Conservation (phyloP, 495 filamentous ascomycete species). For the Chaetomium cochliodes region DNA sequence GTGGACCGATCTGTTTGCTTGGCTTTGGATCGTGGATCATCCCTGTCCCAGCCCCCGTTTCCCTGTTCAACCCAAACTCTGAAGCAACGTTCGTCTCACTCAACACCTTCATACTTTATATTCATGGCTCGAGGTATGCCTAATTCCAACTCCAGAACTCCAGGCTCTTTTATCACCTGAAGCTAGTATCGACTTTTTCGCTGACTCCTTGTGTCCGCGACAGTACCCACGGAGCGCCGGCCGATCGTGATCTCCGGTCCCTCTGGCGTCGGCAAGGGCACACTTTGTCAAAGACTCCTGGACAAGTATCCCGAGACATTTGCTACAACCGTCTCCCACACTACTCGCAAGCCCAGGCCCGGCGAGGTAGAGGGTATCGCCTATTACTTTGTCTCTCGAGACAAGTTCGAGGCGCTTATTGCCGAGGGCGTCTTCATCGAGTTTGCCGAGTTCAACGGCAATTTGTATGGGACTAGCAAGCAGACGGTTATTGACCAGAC, state of each 20-base stretch:
- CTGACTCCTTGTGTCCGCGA: too few relatives aligned
- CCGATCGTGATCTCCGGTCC: not conserved
- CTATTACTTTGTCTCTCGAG: constrained; percentile 3
- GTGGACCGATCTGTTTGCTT: too few relatives aligned
- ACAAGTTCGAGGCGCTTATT: not conserved
- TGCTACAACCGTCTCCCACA: constrained; percentile 1
- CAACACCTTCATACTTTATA: too few relatives aligned
- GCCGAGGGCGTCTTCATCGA: not conserved
- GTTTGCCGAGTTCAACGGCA: constrained; percentile 6
- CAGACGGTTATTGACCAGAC: constrained; percentile 3
- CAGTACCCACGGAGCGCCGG: not conserved
- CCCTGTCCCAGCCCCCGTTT: too few relatives aligned
- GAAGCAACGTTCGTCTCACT: too few relatives aligned
- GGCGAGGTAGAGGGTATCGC: not conserved
- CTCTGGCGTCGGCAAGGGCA: constrained; percentile 3
- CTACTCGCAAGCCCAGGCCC: not conserved
- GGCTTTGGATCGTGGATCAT: too few relatives aligned
- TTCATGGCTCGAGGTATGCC: too few relatives aligned
- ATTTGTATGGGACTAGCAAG: constrained; percentile 8
- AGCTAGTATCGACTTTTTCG: too few relatives aligned
- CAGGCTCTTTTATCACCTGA: too few relatives aligned
- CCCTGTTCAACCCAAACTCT: too few relatives aligned
- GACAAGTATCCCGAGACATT: not conserved
- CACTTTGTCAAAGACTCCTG: not conserved
- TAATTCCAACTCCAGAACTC: too few relatives aligned